Conservation (phyloP, 164 flowering plant species). For the Nymphaea colorata region DNA sequence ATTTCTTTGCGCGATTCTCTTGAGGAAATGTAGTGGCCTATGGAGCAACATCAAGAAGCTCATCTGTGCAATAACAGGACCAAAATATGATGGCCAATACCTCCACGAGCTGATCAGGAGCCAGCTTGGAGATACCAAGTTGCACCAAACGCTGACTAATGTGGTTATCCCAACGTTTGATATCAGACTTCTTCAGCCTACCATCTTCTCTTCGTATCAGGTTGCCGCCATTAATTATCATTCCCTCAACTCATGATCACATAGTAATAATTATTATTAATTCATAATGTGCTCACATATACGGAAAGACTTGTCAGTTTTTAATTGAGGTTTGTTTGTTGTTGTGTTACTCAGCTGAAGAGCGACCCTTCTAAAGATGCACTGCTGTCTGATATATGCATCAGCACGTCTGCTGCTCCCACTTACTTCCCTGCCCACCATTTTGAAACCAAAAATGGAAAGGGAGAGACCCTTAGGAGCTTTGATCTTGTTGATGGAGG, state of each 20-base stretch:
- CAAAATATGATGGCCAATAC: slow-evolving; percentile 1
- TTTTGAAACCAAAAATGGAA: background rate
- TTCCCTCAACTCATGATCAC: background rate
- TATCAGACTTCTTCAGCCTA: slow-evolving; percentile 1
- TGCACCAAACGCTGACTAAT: background rate
- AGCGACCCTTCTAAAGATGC: slow-evolving; percentile 3
- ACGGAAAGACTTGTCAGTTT: too few species aligned
- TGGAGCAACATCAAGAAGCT: slow-evolving; percentile 6
- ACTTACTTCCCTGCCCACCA: slow-evolving; percentile 8
- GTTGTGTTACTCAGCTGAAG: background rate
- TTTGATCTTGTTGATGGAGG: slow-evolving; percentile 13
- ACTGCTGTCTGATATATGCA: slow-evolving; percentile 8
- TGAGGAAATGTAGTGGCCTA: slow-evolving; percentile 13
- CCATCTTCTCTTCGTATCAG: slow-evolving; percentile 1
- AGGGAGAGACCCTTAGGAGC: background rate
- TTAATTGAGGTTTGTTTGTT: too few species aligned
- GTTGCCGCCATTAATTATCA: background rate
- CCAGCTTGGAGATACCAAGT: background rate
- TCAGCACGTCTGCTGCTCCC: slow-evolving; percentile 11
- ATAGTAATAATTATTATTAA: too few species aligned
- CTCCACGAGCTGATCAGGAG: background rate
- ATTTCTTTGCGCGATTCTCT: background rate
- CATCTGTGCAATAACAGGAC: background rate
- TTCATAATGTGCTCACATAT: too few species aligned
- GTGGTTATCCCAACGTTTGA: slow-evolving; percentile 3